Conservation (phyloP, 768 basidiomycete genomes). For the Termitomyces sp. region DNA sequence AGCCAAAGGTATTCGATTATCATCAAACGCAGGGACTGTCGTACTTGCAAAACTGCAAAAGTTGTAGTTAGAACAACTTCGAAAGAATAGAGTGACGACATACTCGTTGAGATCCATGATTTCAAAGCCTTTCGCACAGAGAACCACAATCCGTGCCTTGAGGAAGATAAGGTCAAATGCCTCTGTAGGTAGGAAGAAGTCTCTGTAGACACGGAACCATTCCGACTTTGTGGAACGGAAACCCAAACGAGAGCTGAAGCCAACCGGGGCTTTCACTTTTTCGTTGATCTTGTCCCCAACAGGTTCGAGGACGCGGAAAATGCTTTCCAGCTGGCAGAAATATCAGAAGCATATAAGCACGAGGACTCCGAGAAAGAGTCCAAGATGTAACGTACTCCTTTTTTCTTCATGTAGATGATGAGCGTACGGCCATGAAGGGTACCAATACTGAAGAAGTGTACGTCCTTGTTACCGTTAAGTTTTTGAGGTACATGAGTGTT, state of each 20-base stretch:
- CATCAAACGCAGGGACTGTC: slow-evolving; percentile 81
- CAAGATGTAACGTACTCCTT: slow-evolving; percentile 44
- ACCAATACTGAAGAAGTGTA: slow-evolving; percentile 94
- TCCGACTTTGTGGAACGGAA: slow-evolving; percentile 79
- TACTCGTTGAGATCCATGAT: slow-evolving; percentile 96
- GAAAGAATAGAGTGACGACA: slow-evolving; percentile 18
- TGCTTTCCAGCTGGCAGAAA: slow-evolving; percentile 60
- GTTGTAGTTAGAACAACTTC: background rate
- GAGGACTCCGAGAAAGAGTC: background rate
- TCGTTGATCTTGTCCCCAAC: slow-evolving; percentile 88
- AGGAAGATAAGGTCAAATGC: slow-evolving; percentile 89
- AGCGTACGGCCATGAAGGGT: slow-evolving; percentile 81
- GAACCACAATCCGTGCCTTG: slow-evolving; percentile 88
- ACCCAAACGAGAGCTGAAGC: slow-evolving; percentile 67
- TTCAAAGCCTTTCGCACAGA: slow-evolving; percentile 93
- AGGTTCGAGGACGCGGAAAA: slow-evolving; percentile 97
- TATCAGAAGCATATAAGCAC: background rate
- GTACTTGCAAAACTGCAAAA: slow-evolving; percentile 71
- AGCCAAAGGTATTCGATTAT: slow-evolving; percentile 58
- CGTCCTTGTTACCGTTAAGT: slow-evolving; percentile 84
- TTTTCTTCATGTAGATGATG: slow-evolving; percentile 94
- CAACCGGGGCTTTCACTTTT: slow-evolving; percentile 61
- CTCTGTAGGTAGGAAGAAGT: slow-evolving; percentile 91
- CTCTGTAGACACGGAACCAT: slow-evolving; percentile 93
- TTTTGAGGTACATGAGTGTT: slow-evolving; percentile 82